Evolutionary conservation across 2,329 filamentous ascomycete species (phyloP).

Genomic region (Pyricularia sp.): DNA sequence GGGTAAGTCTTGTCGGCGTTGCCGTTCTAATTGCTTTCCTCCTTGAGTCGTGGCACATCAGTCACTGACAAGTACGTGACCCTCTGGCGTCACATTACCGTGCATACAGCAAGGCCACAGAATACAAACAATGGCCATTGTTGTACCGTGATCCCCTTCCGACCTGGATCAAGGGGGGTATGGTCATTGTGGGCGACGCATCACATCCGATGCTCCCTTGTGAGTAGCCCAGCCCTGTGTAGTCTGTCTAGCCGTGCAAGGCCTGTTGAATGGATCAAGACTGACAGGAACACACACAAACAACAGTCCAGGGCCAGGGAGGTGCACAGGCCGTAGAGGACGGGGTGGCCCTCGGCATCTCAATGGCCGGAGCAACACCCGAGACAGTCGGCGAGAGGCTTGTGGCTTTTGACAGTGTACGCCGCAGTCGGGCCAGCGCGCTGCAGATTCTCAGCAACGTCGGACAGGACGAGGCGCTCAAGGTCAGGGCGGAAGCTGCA

Average conservation of each 20-base stretch:
- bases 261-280: not conserved
- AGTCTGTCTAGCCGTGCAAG: too few relatives aligned
- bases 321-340: constrained; percentile 24
- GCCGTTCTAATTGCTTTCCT: not conserved
- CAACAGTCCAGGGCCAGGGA: constrained; percentile 26
- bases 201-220: constrained; percentile 29
- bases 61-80: not conserved
- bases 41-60: not conserved
- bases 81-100: not conserved
- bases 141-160: constrained; percentile 23
- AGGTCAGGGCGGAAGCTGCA: constrained; percentile 6
- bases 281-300: not conserved
- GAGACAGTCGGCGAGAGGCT: constrained; percentile 14
- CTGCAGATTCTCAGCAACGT: constrained; percentile 25
- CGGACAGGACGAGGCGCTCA: constrained; percentile 18
- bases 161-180: constrained; percentile 20
- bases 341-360: constrained; percentile 19
- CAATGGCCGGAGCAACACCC: constrained; percentile 13
- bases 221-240: constrained; percentile 6
- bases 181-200: constrained; percentile 25
- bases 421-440: constrained; percentile 19
- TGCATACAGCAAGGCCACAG: constrained; percentile 20
- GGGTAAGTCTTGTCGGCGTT: constrained; percentile 13
- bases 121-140: constrained; percentile 25
- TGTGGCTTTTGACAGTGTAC: constrained; percentile 19